Evolutionary conservation across 2,329 filamentous ascomycete genomes (phyloP).

Genomic region (Pezizomycotina sp.): DNA sequence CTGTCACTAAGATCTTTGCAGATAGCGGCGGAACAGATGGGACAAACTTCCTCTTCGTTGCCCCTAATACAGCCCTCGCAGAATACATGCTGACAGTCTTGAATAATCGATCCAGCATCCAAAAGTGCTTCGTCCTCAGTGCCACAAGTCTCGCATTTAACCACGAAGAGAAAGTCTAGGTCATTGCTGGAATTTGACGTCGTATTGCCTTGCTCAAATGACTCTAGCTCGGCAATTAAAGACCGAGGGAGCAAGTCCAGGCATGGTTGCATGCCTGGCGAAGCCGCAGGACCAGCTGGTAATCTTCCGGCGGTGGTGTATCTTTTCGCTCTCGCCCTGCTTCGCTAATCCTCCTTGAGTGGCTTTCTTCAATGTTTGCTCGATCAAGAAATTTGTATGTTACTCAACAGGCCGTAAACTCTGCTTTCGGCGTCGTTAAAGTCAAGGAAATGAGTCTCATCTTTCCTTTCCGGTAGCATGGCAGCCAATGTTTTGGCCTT

Average conservation of each 20-base stretch:
- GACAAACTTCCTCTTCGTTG: constrained; percentile 3
- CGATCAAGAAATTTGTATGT: no score
- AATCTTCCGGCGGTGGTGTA: neutral
- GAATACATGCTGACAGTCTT: constrained; percentile 6
- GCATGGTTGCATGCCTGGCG: constrained; percentile 20
- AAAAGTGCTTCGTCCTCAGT: no score
- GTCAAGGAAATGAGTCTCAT: constrained; percentile 3
- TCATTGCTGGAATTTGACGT: no score
- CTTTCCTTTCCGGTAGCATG: no score
- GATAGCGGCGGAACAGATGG: constrained; percentile 1
- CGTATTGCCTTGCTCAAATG: neutral
- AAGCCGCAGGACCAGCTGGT: constrained; percentile 17
- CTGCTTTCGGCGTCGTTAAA: neutral
- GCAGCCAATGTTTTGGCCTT: no score
- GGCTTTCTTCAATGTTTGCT: no score
- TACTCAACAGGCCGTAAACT: no score
- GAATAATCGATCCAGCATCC: neutral
- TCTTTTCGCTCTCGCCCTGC: neutral
- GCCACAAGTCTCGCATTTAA: no score
- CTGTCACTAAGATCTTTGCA: neutral
- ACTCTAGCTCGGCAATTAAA: neutral
- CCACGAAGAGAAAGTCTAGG: no score
- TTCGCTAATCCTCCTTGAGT: neutral
- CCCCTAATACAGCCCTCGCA: constrained; percentile 2
- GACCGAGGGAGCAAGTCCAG: neutral